A percentile compares a stretch with the other conserved stretches of the same genome.
phyloP scores from a whole-genome alignment of 208 protist species.

The Wallacemonas collosoma region DNA sequence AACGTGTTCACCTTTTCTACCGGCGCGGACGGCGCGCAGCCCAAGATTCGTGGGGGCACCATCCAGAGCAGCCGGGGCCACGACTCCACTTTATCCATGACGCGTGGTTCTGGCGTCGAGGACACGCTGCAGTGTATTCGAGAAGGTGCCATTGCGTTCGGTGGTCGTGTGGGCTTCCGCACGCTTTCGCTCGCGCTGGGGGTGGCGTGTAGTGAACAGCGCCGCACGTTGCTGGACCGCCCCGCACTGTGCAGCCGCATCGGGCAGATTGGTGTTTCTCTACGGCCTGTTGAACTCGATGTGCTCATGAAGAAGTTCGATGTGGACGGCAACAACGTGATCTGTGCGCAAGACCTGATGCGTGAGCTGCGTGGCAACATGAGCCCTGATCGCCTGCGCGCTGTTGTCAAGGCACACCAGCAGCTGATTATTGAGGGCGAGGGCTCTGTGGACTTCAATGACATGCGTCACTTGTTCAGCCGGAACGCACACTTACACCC shows the following conservation, averaged over 20 bases:
- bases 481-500: conserved; percentile 61
- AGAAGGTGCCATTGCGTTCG: conserved; percentile 56
- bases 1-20: conserved; percentile 66
- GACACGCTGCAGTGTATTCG: conserved; percentile 63
- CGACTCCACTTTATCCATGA: conserved; percentile 39
- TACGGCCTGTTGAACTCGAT: conserved; percentile 70
- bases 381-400: conserved; percentile 49
- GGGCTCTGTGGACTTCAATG: conserved; percentile 72
- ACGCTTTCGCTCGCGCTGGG: conserved; percentile 67
- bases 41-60: conserved; percentile 6
- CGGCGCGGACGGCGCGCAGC: conserved; percentile 8
- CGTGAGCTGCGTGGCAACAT: conserved; percentile 78
- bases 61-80: conserved; percentile 11
- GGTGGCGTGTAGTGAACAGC: conserved; percentile 73
- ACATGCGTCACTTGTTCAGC: conserved; percentile 76
- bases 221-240: conserved; percentile 43
- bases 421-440: conserved; percentile 75
- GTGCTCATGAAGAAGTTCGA: conserved; percentile 82
- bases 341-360: conserved; percentile 82
- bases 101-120: conserved; percentile 38
- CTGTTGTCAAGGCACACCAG: conserved; percentile 73
- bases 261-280: conserved; percentile 50
- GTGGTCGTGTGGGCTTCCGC: conserved; percentile 78
- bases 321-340: conserved; percentile 55
- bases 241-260: conserved; percentile 38